These are phyloP conservation scores for Aspergillus tubingensis DNA, from an alignment of 2,329 filamentous ascomycete genomes.

Conservation along the genomic window DNA sequence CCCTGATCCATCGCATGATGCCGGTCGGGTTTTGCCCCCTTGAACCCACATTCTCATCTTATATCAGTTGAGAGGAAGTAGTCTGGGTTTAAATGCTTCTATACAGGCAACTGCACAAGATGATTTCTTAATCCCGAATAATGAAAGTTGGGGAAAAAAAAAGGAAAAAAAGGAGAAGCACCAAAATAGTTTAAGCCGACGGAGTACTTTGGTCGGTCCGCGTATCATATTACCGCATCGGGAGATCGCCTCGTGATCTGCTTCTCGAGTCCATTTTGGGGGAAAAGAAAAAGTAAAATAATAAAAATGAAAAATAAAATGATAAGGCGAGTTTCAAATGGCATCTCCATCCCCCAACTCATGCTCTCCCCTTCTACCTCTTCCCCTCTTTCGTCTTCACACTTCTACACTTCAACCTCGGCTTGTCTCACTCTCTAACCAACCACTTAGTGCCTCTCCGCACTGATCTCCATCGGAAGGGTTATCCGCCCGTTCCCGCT, in stretches of 20 bases:
- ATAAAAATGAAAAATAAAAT: no score
- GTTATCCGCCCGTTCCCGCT: not conserved
- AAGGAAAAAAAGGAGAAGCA: not conserved
- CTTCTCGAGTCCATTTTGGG: not conserved
- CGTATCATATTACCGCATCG: slow-evolving; percentile 10
- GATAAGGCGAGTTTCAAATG: no score
- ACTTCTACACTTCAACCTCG: not conserved
- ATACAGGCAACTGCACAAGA: no score
- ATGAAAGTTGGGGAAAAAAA: not conserved
- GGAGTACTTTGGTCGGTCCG: not conserved
- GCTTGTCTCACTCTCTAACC: not conserved
- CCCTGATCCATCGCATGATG: not conserved
- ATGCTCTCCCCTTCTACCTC: not conserved
- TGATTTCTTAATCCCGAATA: not conserved
- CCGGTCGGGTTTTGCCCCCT: not conserved
- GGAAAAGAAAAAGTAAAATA: no score
- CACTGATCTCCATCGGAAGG: not conserved
- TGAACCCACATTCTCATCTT: no score
- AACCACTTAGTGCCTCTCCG: not conserved
- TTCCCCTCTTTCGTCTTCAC: not conserved
- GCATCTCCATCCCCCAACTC: no score
- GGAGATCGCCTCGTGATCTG: not conserved
- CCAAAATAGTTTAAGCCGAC: no score
- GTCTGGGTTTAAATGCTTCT: no score
- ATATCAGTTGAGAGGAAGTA: no score